These are phyloP conservation scores for Linnemannia exigua DNA, from an alignment of 192 early-diverging fungal genomes.

Conservation along the genomic window DNA sequence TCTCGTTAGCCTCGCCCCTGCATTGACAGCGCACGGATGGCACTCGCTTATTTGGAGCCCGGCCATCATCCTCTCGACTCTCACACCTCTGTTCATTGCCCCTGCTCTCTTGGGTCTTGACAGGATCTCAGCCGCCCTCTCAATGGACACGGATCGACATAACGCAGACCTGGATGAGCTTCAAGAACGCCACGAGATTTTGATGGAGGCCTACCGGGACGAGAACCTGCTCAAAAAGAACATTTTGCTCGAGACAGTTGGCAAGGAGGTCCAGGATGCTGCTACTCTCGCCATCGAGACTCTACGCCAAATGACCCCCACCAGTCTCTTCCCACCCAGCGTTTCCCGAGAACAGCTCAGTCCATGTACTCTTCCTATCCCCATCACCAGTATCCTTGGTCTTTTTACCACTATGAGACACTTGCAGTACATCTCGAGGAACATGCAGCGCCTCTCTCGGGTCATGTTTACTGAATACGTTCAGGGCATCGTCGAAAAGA, in stretches of 20 bases:
- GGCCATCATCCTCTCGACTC: conserved; percentile 19
- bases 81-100: conserved; percentile 33
- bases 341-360: conserved; percentile 64
- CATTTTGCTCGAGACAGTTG: conserved; percentile 54
- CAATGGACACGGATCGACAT: conserved; percentile 15
- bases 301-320: conserved; percentile 66
- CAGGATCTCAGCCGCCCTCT: conserved; percentile 21
- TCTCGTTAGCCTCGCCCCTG: conserved; percentile 14
- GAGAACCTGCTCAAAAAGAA: conserved; percentile 38
- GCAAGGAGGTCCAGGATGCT: conserved; percentile 63
- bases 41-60: conserved; percentile 15
- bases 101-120: conserved; percentile 24
- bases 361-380: conserved; percentile 68
- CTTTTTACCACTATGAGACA: conserved; percentile 68
- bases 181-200: conserved; percentile 26
- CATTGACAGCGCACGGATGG: background rate
- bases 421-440: conserved; percentile 65
- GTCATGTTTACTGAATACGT: conserved; percentile 58
- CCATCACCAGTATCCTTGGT: conserved; percentile 66
- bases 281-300: conserved; percentile 63
- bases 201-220: conserved; percentile 35
- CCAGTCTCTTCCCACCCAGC: conserved; percentile 54
- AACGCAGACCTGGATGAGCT: conserved; percentile 27
- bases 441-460: conserved; percentile 55
- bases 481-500: conserved; percentile 42